Conservation (phyloP, 2,329 filamentous ascomycete species). For the Elsinoe australis region DNA sequence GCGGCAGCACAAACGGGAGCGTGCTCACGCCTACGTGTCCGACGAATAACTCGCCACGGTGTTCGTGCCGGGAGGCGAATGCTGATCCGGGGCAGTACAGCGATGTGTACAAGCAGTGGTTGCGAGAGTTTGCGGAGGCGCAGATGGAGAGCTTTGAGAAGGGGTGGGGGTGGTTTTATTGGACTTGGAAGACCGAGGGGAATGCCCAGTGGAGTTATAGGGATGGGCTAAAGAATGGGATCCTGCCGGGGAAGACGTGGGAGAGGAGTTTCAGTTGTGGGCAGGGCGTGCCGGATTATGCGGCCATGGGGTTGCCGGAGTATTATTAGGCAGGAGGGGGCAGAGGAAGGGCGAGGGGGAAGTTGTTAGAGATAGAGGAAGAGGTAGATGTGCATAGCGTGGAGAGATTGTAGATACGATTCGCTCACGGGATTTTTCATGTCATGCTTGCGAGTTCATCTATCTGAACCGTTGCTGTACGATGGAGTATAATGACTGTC, state of each 20-base stretch:
- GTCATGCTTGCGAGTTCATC: too few relatives aligned
- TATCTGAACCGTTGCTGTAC: too few relatives aligned
- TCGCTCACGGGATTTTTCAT: too few relatives aligned
- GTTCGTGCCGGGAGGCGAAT: constrained; percentile 70
- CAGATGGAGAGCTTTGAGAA: constrained; percentile 94
- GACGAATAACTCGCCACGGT: constrained; percentile 50
- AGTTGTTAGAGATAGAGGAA: neutral
- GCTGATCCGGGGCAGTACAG: constrained; percentile 62
- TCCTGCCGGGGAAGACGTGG: constrained; percentile 55
- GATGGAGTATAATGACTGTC: neutral
- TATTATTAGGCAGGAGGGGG: constrained; percentile 35
- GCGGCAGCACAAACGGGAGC: constrained; percentile 51
- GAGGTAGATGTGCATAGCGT: neutral
- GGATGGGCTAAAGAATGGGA: constrained; percentile 65
- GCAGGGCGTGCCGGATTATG: constrained; percentile 35
- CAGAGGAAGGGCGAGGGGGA: neutral
- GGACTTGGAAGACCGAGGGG: constrained; percentile 91
- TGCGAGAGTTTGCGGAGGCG: constrained; percentile 84
- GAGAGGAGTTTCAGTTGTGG: constrained; percentile 38
- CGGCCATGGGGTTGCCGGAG: constrained; percentile 36
- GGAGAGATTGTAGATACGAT: too few relatives aligned
- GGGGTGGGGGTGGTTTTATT: constrained; percentile 98
- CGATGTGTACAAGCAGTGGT: constrained; percentile 70
- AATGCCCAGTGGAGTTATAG: constrained; percentile 90
- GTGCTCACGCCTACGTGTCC: constrained; percentile 71